Base-by-base conservation (phyloP, 768 basidiomycete species). In the Tulasnella sp. region DNA sequence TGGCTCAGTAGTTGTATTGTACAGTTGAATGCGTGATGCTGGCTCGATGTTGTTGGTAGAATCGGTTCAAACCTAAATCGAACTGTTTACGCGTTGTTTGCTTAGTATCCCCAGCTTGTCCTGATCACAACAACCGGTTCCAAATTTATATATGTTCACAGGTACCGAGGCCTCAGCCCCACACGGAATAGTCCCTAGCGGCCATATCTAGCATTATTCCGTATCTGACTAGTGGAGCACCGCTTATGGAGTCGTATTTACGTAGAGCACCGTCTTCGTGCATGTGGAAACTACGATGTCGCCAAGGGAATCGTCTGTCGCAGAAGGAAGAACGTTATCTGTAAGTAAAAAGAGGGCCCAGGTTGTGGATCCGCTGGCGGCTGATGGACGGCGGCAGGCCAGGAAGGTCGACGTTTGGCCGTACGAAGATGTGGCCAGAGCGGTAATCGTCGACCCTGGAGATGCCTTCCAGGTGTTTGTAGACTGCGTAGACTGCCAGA, bases 41-140 rank as follows among this genome's bases (percentile, higher is more conserved):
- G 29, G 58, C 25, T n/a, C 31, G 3, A 14, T 64, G 58, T 64
- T 64, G 58, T 29, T 64, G 22, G 69, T 38, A 42, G 69, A 42
- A 11, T 70, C 69, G 36, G 69, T 70, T 70, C 37, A 38, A 42
- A 70, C 40, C 36, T 6, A n/a, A 70, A 70, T 36, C 31, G 3
- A 42, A 70, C 69, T 70, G 69, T 70, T 70, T 70, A 70, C 69
- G 69, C 69, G 69, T 70, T 70, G 69, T 70, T 70, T 70, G 69
- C 40, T 17, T 29, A 9, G 40, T n/a, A 36, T 36, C 29, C 5
- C 69, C 54, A 58, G 29, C 29, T 29, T 29, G 14, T n/a, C n/a
- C 29, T 29, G 12, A 34, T 64, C n/a, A 29, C 31, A 15, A 64
- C 58, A 7, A 34, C 22, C 22, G n/a, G 49, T n/a, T 8, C 22